These are phyloP conservation scores for Brassica rapa DNA, from an alignment of 345 rosid species.

Conservation along the genomic window DNA sequence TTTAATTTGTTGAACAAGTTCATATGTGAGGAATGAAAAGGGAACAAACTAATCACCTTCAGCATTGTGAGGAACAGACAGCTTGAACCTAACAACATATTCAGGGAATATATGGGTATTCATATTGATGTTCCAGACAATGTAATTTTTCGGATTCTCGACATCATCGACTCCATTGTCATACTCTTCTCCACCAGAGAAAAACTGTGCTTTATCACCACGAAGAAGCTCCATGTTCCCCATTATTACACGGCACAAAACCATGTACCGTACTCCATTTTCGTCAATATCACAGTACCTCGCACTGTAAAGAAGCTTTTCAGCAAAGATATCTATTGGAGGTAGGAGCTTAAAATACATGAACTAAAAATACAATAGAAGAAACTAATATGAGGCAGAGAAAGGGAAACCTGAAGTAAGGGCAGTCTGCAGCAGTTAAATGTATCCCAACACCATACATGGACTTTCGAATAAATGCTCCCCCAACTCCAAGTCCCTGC, in stretches of 20 bases:
- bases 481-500: constrained; percentile 76
- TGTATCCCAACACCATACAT: constrained; percentile 75
- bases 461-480: constrained; percentile 52
- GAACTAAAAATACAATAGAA: not conserved
- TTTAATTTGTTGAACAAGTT: not conserved
- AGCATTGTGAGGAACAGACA: constrained; percentile 43
- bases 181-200: constrained; percentile 63
- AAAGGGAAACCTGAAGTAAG: constrained; percentile 59
- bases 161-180: constrained; percentile 88
- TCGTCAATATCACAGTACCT: constrained; percentile 84
- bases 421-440: constrained; percentile 57
- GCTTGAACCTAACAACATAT: constrained; percentile 88
- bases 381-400: not conserved
- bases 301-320: constrained; percentile 54
- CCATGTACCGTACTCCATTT: constrained; percentile 68
- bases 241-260: constrained; percentile 84
- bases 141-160: constrained; percentile 58
- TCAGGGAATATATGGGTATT: constrained; percentile 85
- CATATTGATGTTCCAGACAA: constrained; percentile 86
- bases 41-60: constrained; percentile 67
- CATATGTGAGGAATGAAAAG: not conserved
- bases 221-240: constrained; percentile 77
- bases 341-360: not conserved
- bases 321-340: not conserved
- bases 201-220: constrained; percentile 57